phyloP scores from a whole-genome alignment of 2,329 filamentous ascomycete genomes.

The Ophiocordyceps unilateralis region DNA sequence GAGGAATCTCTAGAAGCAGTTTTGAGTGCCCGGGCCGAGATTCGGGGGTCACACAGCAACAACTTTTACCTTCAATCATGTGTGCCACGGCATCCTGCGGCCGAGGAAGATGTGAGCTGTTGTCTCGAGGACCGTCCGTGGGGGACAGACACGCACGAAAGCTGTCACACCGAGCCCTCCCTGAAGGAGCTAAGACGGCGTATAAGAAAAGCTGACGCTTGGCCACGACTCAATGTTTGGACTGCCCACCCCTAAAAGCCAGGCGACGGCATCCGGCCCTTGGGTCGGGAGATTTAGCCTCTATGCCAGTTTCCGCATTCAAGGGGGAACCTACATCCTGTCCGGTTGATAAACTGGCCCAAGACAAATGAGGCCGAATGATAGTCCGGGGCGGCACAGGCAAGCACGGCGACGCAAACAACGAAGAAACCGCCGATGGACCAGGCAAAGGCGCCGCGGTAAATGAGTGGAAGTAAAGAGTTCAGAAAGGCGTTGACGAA shows the following conservation, averaged over 20 bases:
- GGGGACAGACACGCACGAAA: constrained; percentile 6
- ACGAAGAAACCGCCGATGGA: constrained; percentile 49
- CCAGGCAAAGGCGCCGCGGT: constrained; percentile 53
- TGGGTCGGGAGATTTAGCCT: background rate
- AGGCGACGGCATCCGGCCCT: constrained; percentile 16
- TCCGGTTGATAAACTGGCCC: constrained; percentile 13
- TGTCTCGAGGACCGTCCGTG: background rate
- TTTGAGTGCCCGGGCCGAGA: background rate
- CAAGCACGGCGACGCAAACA: constrained; percentile 50
- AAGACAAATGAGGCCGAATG: constrained; percentile 14
- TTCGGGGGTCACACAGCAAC: background rate
- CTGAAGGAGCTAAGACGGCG: constrained; percentile 9
- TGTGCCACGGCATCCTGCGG: constrained; percentile 15
- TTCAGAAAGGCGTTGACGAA: constrained; percentile 14
- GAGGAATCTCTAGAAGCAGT: constrained; percentile 10
- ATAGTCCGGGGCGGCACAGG: constrained; percentile 46
- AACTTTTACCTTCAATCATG: constrained; percentile 13
- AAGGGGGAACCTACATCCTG: constrained; percentile 8
- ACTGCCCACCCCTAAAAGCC: constrained; percentile 12
- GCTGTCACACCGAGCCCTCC: constrained; percentile 16
- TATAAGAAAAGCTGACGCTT: no score
- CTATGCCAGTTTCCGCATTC: no score
- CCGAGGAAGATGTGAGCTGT: background rate
- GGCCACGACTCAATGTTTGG: no score
- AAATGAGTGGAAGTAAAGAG: constrained; percentile 24